A percentile compares a stretch with the other conserved stretches of the same genome.
Conservation (phyloP, 2,329 filamentous ascomycete genomes). For the Alternaria brassicae region DNA sequence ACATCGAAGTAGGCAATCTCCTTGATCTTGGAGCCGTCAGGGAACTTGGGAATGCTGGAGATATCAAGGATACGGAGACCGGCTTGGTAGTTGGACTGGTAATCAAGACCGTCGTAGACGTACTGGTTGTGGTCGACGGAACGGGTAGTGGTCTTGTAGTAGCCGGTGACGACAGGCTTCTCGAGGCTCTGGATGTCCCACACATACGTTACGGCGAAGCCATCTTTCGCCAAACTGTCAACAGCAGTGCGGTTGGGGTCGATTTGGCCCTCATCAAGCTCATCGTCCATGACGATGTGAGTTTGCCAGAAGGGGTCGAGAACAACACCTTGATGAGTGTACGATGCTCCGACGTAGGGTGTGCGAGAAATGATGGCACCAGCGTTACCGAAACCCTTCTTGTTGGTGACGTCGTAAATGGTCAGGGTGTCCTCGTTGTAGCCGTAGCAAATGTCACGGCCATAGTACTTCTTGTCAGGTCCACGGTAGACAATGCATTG, state of each 20-base stretch:
- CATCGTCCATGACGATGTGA: conserved; percentile 48
- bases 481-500: conserved; percentile 66
- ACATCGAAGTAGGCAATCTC: conserved; percentile 55
- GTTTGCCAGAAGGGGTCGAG: conserved; percentile 49
- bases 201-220: conserved; percentile 49
- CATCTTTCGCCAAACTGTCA: conserved; percentile 41
- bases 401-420: conserved; percentile 61
- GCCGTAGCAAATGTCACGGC: conserved; percentile 63
- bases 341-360: conserved; percentile 61
- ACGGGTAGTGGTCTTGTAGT: conserved; percentile 51
- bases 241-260: conserved; percentile 33
- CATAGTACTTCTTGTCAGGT: conserved; percentile 58
- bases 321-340: conserved; percentile 68
- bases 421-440: conserved; percentile 64
- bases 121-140: conserved; percentile 58
- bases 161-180: conserved; percentile 49
- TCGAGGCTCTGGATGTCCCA: conserved; percentile 49
- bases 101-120: conserved; percentile 50
- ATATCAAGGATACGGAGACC: conserved; percentile 54
- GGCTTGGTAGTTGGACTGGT: conserved; percentile 55
- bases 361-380: conserved; percentile 63
- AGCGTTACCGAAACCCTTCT: conserved; percentile 60
- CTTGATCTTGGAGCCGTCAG: conserved; percentile 48
- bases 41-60: conserved; percentile 48
- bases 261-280: conserved; percentile 50